A percentile compares a stretch with the other conserved stretches of the same genome.
phyloP scores from a whole-genome alignment of 371 early-diverging fungal species.

The Neoconidiobolus thromboides region DNA sequence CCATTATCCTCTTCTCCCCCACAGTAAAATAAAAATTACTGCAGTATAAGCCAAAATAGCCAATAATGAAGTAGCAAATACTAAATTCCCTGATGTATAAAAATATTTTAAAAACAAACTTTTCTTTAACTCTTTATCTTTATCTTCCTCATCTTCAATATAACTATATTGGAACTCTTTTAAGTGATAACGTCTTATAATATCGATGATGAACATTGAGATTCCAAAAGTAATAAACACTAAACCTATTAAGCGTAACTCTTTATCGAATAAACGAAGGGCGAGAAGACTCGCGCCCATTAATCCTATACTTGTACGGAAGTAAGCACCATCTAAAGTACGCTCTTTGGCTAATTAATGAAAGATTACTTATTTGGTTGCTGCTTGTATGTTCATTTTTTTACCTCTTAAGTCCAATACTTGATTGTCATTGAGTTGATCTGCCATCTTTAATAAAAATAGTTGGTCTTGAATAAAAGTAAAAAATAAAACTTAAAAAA shows the following conservation, averaged over 20 bases:
- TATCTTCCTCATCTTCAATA: too few relatives aligned
- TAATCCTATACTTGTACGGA: not conserved
- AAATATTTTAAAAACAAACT: too few relatives aligned
- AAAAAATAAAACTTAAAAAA: too few relatives aligned
- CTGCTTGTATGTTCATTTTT: not conserved
- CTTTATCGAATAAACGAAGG: not conserved
- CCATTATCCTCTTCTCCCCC: too few relatives aligned
- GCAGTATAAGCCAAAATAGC: too few relatives aligned
- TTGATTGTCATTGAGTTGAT: not conserved
- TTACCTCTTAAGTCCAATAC: not conserved
- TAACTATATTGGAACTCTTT: not conserved
- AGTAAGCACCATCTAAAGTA: slow-evolving; percentile 4
- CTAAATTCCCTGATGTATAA: too few relatives aligned
- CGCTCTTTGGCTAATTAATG: not conserved
- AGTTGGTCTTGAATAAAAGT: too few relatives aligned
- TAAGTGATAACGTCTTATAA: not conserved
- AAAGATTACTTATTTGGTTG: not conserved
- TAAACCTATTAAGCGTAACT: not conserved
- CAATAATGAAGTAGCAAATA: too few relatives aligned
- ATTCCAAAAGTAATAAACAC: not conserved
- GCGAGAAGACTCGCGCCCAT: not conserved
- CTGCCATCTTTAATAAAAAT: not conserved
- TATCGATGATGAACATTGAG: not conserved
- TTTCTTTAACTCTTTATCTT: too few relatives aligned
- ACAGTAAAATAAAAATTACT: too few relatives aligned